Base-by-base conservation (phyloP, 1,284 basidiomycete species). In the Takashimella koratensis region DNA sequence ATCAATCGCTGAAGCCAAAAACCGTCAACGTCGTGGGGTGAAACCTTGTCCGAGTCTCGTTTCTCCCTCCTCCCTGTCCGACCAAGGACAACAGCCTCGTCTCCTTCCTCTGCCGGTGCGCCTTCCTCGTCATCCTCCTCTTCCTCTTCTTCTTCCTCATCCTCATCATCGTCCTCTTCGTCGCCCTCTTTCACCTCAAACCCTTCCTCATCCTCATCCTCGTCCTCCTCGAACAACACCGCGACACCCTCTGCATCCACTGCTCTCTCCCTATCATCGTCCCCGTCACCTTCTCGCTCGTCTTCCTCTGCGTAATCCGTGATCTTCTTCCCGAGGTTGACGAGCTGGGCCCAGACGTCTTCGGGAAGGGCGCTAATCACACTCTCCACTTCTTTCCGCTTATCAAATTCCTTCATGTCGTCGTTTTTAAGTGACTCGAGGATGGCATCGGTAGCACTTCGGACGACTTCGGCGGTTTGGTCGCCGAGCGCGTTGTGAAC, bases 1-100 rank as follows among this genome's bases (percentile, higher is more conserved):
- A 98, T 86, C 56, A 95, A 88, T 3, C 95, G 86, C 71, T 98
- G 96, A 0, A 98, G 89, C 93, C 94, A 99, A 83, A 97, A 98
- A 27, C 86, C 94, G 73, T 99, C 95, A 64, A 98, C 86, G 45
- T 88, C 83, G 64, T 95, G 91, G 0, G 93, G 92, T 0, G 90
- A 86, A 43, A 98, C 84, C 66, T 86, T 85, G 75, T 90, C 85
- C 43, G 79, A 79, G 22, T 69, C 62, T 2, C 66, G 49, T 52
- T 75, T 72, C 21, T 64, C 57, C 52, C 67, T 65, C 23, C 62
- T 56, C 4, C 65, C 49, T 40, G 75, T 71, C 42, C 64, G 66
- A 40, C 89, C 89, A 53, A 92, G 84, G 48, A 92, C 83, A 16
- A 93, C 76, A 5, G 76, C 75, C 27, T 75, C 76, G 19, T 76